phyloP scores from a whole-genome alignment of 2,329 filamentous ascomycete species.

The Neurospora sp. region DNA sequence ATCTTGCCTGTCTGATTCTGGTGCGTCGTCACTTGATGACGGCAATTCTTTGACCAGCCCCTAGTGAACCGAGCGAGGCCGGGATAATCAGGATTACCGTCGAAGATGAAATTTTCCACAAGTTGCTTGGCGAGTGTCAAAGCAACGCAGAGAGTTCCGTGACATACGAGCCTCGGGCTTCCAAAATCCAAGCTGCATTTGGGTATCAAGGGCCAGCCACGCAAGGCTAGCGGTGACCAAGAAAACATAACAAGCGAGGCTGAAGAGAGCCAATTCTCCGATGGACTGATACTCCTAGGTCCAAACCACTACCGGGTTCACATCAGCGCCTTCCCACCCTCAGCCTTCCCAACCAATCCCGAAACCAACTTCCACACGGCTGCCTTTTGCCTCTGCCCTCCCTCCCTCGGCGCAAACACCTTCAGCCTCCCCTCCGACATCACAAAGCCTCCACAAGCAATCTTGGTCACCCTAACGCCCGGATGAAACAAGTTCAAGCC shows the following conservation, averaged over 20 bases:
- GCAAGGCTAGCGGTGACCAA: neutral
- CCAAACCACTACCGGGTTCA: neutral
- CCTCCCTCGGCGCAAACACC: slow-evolving; percentile 14
- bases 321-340: neutral
- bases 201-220: neutral
- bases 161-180: neutral
- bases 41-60: neutral
- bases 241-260: neutral
- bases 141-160: neutral
- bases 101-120: neutral
- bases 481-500: slow-evolving; percentile 46
- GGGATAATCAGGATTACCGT: neutral
- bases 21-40: neutral
- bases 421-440: slow-evolving; percentile 44
- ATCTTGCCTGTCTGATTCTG: neutral
- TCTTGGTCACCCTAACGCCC: slow-evolving; percentile 39
- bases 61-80: too few relatives aligned
- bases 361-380: slow-evolving; percentile 11
- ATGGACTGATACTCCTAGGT: neutral
- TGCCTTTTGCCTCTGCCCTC: neutral
- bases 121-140: neutral
- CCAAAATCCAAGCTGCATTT: neutral
- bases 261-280: rapidly evolving
- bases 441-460: slow-evolving; percentile 47
- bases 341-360: slow-evolving; percentile 10